These are phyloP conservation scores for Triticum turgidum DNA, from an alignment of 176 grass and related monocot genomes.

Conservation along the genomic window DNA sequence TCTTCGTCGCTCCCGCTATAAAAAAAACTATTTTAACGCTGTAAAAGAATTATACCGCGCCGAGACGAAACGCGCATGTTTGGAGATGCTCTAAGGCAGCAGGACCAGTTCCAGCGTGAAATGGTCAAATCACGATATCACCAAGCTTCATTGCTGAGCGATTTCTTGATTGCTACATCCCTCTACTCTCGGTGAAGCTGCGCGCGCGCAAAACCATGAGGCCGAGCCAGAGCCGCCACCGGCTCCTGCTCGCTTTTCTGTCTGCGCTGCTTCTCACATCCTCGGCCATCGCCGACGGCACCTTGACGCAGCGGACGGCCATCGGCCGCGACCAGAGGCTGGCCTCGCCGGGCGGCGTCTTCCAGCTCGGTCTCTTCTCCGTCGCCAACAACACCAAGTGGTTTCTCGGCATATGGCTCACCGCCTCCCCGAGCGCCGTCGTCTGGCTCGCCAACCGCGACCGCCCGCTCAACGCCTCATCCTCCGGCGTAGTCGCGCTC, in stretches of 20 bases:
- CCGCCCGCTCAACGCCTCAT: conserved; percentile 20
- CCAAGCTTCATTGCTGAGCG: no score
- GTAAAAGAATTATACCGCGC: no score
- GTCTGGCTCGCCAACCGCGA: conserved; percentile 77
- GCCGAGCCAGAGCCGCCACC: background rate
- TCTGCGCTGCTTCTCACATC: background rate
- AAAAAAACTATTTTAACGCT: no score
- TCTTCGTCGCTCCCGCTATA: no score
- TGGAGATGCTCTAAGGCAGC: no score
- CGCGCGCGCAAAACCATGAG: background rate
- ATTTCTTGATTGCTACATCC: no score
- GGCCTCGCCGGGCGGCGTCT: no score
- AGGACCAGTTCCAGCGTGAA: no score
- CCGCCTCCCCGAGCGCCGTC: conserved; percentile 24
- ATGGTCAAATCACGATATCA: no score
- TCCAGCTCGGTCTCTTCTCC: conserved; percentile 31
- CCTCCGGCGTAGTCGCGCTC: conserved; percentile 1
- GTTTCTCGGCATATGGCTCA: conserved; percentile 60
- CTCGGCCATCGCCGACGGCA: background rate
- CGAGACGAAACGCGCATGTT: no score
- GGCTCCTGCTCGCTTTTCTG: background rate
- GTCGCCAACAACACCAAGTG: conserved; percentile 8
- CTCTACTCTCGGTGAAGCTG: no score
- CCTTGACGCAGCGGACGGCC: conserved; percentile 22
- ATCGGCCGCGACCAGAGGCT: no score